phyloP scores from a whole-genome alignment of 148 eudicot species.

The Amaranthus cruentus region DNA sequence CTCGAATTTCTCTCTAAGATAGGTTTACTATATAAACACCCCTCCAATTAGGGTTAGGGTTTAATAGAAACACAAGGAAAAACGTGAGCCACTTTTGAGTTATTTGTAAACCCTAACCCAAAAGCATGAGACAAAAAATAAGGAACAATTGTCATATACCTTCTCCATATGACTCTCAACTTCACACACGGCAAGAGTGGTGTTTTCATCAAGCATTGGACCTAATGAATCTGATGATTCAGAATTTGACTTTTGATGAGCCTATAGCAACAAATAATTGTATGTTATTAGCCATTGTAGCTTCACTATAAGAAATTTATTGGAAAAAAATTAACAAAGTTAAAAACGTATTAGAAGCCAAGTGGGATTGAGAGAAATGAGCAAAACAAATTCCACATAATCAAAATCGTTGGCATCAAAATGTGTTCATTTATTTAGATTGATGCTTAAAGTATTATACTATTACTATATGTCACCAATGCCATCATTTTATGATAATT shows the following conservation, averaged over 20 bases:
- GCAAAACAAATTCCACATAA: neutral
- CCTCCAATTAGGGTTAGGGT: too few species aligned
- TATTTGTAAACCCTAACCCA: neutral
- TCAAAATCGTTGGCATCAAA: neutral
- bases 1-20: too few species aligned
- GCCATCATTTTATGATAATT: neutral
- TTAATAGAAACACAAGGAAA: too few species aligned
- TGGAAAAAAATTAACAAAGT: neutral
- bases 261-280: constrained; percentile 21
- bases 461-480: neutral
- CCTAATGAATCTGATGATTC: constrained; percentile 39
- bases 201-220: constrained; percentile 26
- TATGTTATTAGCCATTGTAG: neutral
- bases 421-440: neutral
- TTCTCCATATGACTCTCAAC: constrained; percentile 28
- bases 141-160: constrained; percentile 21
- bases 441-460: neutral
- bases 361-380: neutral
- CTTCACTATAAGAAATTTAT: neutral
- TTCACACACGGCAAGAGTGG: constrained; percentile 7
- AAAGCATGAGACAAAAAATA: neutral
- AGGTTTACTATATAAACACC: too few species aligned
- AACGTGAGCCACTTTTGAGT: too few species aligned
- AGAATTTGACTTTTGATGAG: constrained; percentile 32
- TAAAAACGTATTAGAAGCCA: neutral